These are phyloP conservation scores for Mycogone perniciosa DNA, from an alignment of 2,329 filamentous ascomycete species.

Conservation along the genomic window DNA sequence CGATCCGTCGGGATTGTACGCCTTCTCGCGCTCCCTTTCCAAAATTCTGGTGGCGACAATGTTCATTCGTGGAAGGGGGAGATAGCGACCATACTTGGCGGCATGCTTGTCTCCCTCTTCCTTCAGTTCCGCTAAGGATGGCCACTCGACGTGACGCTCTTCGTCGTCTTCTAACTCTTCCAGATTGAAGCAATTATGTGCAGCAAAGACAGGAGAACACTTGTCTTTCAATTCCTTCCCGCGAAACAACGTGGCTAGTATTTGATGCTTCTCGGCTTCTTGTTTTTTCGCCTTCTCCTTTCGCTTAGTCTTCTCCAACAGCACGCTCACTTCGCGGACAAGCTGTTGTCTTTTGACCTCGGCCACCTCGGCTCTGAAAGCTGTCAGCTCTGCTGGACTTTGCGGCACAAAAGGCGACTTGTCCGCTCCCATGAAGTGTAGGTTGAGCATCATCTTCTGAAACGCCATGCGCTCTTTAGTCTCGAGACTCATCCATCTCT, in stretches of 20 bases:
- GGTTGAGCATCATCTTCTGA: constrained; percentile 29
- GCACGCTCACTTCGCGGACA: constrained; percentile 19
- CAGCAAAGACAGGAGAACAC: constrained; percentile 29
- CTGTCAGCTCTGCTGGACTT: constrained; percentile 28
- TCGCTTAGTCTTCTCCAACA: constrained; percentile 17
- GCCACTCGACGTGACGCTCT: constrained; percentile 25
- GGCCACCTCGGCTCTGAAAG: constrained; percentile 25
- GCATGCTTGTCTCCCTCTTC: constrained; percentile 28
- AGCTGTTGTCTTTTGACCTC: constrained; percentile 23
- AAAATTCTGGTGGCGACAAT: constrained; percentile 12
- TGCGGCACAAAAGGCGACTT: constrained; percentile 33
- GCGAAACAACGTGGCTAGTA: constrained; percentile 17
- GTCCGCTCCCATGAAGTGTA: constrained; percentile 30
- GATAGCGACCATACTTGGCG: constrained; percentile 19
- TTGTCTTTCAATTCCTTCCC: constrained; percentile 23
- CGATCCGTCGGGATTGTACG: constrained; percentile 18
- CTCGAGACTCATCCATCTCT: constrained; percentile 32
- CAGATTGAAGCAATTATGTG: constrained; percentile 28
- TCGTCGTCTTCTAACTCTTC: constrained; percentile 11
- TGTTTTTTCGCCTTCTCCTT: constrained; percentile 8
- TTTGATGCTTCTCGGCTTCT: constrained; percentile 7
- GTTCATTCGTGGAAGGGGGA: constrained; percentile 28
- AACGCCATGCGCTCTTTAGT: constrained; percentile 29
- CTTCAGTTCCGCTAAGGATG: constrained; percentile 30
- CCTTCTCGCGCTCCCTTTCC: constrained; percentile 8